Evolutionary conservation across 768 basidiomycete species (phyloP), one percentile per base, ranked within the genome.

Genomic region (Psilocybe subaeruginosa): DNA sequence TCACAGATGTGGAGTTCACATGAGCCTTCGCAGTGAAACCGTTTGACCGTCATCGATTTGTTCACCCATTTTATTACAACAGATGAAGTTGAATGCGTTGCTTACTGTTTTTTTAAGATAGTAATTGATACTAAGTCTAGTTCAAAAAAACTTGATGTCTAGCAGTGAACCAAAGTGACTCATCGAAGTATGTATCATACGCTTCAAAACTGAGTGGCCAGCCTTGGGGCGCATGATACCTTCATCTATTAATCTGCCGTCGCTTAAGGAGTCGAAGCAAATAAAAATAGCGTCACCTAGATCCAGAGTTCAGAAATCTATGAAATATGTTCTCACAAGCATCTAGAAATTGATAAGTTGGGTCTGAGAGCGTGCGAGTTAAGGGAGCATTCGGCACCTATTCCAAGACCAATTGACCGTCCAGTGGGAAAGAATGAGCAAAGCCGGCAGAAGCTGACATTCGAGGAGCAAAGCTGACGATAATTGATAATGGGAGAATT

Each of bases 381-480:
- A 39, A 27, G 30, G 52, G 57, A 56, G 37, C 54, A 53, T 53
- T 54, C 61, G 52, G 56, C 33, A 37, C 45, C 54, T 54, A 48
- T 62, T 58, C 19, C 45, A 41, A 56, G 46, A 9, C 31, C 49
- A 30, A 43, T 48, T 50, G 61, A 56, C 56, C 46, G 52, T 54
- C 50, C 60, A 64, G 60, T 58, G 62, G 35, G 35, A 62, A 64
- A 54, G 27, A 54, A 29, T 58, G 56, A 62, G 56, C 61, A 58
- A 58, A 35, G 61, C 43, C 58, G 56, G 58, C 56, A 43, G 58
- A 59, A 59, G 50, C 49, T 39, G 51, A 54, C 56, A 43, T 49
- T 54, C 56, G 46, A 48, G 56, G 23, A 56, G 45, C 48, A 41
- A 30, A 50, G 49, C n/a, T 56, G 45, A 53, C 52, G 48, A 23